Conservation (phyloP, 345 rosid species). For the Camelina hispida region DNA sequence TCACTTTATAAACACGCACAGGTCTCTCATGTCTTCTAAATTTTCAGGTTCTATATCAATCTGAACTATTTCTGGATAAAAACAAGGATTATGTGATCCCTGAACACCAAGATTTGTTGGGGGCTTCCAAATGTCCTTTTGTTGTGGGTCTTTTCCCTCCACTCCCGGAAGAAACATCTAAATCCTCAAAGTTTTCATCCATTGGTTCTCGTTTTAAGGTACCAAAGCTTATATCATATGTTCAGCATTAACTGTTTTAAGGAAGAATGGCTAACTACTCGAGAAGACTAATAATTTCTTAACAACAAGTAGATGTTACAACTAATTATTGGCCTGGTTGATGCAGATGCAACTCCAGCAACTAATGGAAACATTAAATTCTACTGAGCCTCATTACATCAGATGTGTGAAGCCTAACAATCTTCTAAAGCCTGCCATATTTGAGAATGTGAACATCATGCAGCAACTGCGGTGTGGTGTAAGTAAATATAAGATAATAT, state of each 20-base stretch:
- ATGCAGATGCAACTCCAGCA: conserved; percentile 88
- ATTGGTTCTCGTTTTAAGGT: conserved; percentile 98
- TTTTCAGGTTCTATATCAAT: conserved; percentile 87
- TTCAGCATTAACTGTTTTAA: background rate
- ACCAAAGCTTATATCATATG: conserved; percentile 1
- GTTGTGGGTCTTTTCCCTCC: conserved; percentile 93
- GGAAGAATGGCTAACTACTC: background rate
- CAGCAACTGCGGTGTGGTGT: conserved; percentile 97
- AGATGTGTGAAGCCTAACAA: conserved; percentile 99
- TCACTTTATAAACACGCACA: background rate
- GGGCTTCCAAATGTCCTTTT: conserved; percentile 79
- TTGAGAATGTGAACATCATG: conserved; percentile 95
- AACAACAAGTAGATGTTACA: conserved; percentile 7
- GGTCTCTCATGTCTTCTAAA: background rate
- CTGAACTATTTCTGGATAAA: conserved; percentile 94
- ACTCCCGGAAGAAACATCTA: conserved; percentile 84
- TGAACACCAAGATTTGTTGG: conserved; percentile 89
- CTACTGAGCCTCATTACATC: conserved; percentile 95
- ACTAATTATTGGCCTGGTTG: conserved; percentile 44
- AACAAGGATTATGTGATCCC: conserved; percentile 97
- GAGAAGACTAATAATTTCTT: background rate
- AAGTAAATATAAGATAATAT: conserved; percentile 47
- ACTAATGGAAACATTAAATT: conserved; percentile 90
- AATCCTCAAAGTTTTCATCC: conserved; percentile 94
- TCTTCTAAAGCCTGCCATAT: conserved; percentile 85